Evolutionary conservation across 768 basidiomycete genomes (phyloP), one percentile per base, ranked within the genome.

Genomic region (Collybiopsis luxurians): DNA sequence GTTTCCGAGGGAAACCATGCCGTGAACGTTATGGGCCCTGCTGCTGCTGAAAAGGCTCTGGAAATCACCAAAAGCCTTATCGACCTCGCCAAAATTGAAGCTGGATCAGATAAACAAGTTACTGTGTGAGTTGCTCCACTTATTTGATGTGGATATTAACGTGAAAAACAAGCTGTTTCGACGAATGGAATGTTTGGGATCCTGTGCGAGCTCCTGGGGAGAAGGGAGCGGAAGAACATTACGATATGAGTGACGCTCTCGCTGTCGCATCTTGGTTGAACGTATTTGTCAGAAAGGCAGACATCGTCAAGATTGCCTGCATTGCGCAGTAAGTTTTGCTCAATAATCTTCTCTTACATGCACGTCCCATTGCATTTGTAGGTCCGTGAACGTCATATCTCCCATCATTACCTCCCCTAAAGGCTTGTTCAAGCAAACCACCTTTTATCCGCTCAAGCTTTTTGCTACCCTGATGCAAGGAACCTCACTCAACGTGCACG

Each of bases 201-300:
- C 75, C 75, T n/a, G 66, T 74, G n/a, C 69, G 76, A 48, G 81
- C 79, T 0, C 76, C 77, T 24, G 79, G 78, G 5, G 73, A 77
- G 53, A 73, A 73, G 31, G 81, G 80, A 2, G 75, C 80, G 1
- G 81, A 82, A 60, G 80, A 82, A 65, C 73, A 74, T 50, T 83
- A 82, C 59, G 80, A 81, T 58, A 69, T 79, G 19, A 79, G 78
- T 9, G 82, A 82, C 62, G 79, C 79, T 31, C 68, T 82, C 3
- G 83, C 82, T 17, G 81, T 86, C 49, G 81, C 79, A 2, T 72
- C 80, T 9, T 86, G 83, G 82, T 67, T 86, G 52, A 84, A 85
- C 62, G 78, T 84, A 4, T 81, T 86, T 58, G 75, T 85, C 5
- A 73, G 83, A 17, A 81, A 86, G 50, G 79, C 81, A 4, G 79